Percentiles rank a stretch among this genome's conserved stretches.
phyloP scores from a whole-genome alignment of 2,329 filamentous ascomycete species.

The Dactylellina haptotyla region DNA sequence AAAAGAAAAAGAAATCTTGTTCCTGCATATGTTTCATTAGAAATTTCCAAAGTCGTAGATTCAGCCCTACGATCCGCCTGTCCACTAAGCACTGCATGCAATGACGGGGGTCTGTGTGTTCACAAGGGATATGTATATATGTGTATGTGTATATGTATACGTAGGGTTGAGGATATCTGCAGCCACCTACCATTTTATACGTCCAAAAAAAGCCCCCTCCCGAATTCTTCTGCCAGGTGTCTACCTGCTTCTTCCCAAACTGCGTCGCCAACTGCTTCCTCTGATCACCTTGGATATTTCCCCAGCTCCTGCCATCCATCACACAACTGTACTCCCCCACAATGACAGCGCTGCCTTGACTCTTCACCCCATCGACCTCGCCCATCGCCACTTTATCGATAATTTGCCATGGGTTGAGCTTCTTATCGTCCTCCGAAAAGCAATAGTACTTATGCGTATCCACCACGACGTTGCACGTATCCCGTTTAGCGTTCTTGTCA shows the following conservation, averaged over 20 bases:
- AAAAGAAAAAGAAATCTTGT: neutral
- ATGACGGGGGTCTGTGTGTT: too few species aligned
- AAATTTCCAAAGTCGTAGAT: constrained; percentile 8
- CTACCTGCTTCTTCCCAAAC: constrained; percentile 66
- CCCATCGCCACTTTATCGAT: constrained; percentile 63
- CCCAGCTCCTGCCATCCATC: constrained; percentile 67
- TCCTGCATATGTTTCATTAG: neutral
- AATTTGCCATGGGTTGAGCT: constrained; percentile 67
- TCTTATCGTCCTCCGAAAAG: constrained; percentile 67
- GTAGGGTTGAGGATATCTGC: too few species aligned
- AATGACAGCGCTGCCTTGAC: constrained; percentile 61
- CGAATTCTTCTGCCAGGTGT: constrained; percentile 65
- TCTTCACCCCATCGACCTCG: constrained; percentile 60
- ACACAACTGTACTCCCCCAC: constrained; percentile 71
- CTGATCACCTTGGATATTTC: constrained; percentile 63
- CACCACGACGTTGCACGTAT: constrained; percentile 65
- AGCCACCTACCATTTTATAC: constrained; percentile 65
- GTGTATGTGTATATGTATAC: too few species aligned
- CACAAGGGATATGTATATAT: too few species aligned
- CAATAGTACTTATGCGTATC: constrained; percentile 72
- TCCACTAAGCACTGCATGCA: neutral
- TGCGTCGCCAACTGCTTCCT: constrained; percentile 62
- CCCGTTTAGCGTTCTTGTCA: constrained; percentile 61
- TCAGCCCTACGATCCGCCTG: constrained; percentile 2
- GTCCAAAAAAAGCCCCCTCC: constrained; percentile 71